Evolutionary conservation across 2,329 filamentous ascomycete genomes (phyloP).

Genomic region (Fusarium sp.): DNA sequence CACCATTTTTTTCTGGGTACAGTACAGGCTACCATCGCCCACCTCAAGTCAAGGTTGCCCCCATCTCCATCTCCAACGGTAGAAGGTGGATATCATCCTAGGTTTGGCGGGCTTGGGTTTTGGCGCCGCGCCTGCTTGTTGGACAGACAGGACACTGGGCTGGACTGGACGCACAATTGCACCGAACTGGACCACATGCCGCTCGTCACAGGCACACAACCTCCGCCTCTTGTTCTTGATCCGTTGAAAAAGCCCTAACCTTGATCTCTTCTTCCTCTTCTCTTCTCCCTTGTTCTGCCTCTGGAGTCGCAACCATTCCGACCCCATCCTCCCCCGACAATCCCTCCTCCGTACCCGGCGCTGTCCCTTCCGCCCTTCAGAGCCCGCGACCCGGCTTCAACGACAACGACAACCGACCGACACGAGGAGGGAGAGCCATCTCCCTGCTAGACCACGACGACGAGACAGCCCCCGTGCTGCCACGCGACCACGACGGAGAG

Average conservation of each 20-base stretch:
- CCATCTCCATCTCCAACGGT: slow-evolving; percentile 14
- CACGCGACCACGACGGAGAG: slow-evolving; percentile 24
- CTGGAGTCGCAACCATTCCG: slow-evolving; percentile 51
- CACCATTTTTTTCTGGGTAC: slow-evolving; percentile 10
- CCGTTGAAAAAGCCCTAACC: slow-evolving; percentile 11
- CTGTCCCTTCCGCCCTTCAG: slow-evolving; percentile 39
- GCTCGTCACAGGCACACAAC: slow-evolving; percentile 28
- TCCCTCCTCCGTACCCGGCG: slow-evolving; percentile 55
- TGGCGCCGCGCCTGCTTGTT: slow-evolving; percentile 10
- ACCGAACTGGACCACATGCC: slow-evolving; percentile 31
- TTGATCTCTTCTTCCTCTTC: neutral
- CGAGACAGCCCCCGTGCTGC: neutral
- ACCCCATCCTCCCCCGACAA: slow-evolving; percentile 41
- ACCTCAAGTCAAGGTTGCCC: neutral
- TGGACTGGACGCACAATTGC: slow-evolving; percentile 29
- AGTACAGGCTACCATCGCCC: slow-evolving; percentile 19
- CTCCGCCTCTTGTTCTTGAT: neutral
- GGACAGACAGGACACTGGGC: neutral
- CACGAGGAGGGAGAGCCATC: slow-evolving; percentile 52
- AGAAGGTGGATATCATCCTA: slow-evolving; percentile 3
- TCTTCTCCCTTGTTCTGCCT: neutral
- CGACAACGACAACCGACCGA: slow-evolving; percentile 40
- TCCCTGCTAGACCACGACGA: slow-evolving; percentile 18
- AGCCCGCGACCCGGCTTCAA: slow-evolving; percentile 27
- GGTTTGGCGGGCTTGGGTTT: slow-evolving; percentile 3